These are phyloP conservation scores for Myxozyma neglecta DNA, from an alignment of 805 yeast species.

Conservation along the genomic window DNA sequence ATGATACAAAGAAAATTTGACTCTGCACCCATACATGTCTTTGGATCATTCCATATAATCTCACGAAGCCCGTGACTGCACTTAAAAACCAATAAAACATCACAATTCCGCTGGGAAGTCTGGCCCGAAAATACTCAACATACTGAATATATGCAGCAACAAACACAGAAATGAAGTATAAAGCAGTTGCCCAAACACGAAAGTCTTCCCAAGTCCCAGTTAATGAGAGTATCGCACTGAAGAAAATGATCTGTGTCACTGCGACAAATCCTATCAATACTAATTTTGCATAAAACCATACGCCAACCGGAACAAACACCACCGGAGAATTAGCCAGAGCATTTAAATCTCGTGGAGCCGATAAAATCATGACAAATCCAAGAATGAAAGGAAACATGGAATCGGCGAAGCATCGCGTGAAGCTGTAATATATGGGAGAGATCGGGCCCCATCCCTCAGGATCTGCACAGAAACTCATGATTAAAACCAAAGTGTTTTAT, in stretches of 20 bases:
- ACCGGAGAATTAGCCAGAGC: conserved; percentile 3
- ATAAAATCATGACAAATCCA: conserved; percentile 22
- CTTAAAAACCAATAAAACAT: conserved; percentile 71
- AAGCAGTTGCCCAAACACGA: conserved; percentile 41
- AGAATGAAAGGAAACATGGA: conserved; percentile 39
- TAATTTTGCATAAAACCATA: conserved; percentile 10
- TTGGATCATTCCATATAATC: conserved; percentile 25
- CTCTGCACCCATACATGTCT: conserved; percentile 4
- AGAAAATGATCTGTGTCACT: conserved; percentile 15
- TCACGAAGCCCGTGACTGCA: conserved; percentile 37
- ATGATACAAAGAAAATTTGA: neutral
- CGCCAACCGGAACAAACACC: neutral
- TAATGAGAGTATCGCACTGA: conserved; percentile 26
- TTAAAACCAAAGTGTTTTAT: neutral
- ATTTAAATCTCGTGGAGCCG: conserved; percentile 12
- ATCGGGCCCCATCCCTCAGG: conserved; percentile 44
- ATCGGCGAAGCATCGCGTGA: conserved; percentile 44
- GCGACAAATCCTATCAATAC: neutral
- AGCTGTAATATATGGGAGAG: conserved; percentile 33
- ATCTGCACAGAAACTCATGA: conserved; percentile 25
- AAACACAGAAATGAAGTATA: conserved; percentile 46
- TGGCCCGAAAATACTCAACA: conserved; percentile 65
- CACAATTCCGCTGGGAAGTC: conserved; percentile 63
- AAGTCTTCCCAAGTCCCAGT: conserved; percentile 37
- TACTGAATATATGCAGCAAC: conserved; percentile 53